Conservation (phyloP, 106 monocot genomes). For the Dioscorea alata region DNA sequence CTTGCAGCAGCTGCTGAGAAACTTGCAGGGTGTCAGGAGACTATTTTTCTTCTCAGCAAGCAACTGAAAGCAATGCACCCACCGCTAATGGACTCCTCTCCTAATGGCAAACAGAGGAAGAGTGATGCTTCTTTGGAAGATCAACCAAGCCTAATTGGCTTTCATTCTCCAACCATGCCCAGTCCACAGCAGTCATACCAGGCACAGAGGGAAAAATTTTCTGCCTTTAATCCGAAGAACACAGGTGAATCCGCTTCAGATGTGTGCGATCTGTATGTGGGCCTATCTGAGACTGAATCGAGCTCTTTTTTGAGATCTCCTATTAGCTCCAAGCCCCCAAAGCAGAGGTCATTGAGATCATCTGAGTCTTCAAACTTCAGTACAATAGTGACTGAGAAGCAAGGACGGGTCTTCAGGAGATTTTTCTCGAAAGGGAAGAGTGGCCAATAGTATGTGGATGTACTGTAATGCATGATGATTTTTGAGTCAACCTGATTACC, state of each 20-base stretch:
- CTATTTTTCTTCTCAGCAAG: constrained; percentile 74
- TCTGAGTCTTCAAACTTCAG: constrained; percentile 40
- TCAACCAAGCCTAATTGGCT: constrained; percentile 7
- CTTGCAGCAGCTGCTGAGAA: constrained; percentile 92
- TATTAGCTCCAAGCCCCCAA: constrained; percentile 32
- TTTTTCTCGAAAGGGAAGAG: constrained; percentile 75
- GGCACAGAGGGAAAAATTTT: constrained; percentile 21
- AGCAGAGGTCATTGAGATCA: constrained; percentile 35
- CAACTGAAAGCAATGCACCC: constrained; percentile 67
- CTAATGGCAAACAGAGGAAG: constrained; percentile 15
- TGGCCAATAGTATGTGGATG: constrained; percentile 7
- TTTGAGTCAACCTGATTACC: no score
- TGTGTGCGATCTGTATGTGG: constrained; percentile 35
- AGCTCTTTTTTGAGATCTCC: constrained; percentile 34
- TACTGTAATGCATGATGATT: background rate
- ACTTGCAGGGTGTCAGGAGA: constrained; percentile 91
- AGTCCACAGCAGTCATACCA: constrained; percentile 10
- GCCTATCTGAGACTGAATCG: constrained; percentile 41
- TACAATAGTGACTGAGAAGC: constrained; percentile 36
- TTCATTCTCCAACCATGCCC: constrained; percentile 11
- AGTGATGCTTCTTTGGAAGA: constrained; percentile 24
- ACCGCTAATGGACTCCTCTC: constrained; percentile 16
- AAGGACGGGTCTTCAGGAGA: constrained; percentile 63
- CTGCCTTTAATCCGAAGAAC: constrained; percentile 6
- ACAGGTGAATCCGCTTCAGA: constrained; percentile 41